These are phyloP conservation scores for Starmerella vaccinii DNA, from an alignment of 805 yeast genomes.

Conservation along the genomic window DNA sequence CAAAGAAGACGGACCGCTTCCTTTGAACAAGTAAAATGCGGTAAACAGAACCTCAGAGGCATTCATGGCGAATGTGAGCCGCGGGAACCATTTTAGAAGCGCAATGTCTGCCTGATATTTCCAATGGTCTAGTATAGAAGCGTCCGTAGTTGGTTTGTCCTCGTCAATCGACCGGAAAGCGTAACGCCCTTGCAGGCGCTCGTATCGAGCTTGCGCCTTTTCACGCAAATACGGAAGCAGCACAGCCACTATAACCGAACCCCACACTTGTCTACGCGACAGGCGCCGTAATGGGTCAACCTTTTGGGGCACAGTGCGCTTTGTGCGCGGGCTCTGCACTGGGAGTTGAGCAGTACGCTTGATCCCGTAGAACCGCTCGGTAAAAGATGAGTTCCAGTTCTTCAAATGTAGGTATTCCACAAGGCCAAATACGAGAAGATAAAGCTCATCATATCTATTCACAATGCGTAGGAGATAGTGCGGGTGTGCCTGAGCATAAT, in stretches of 20 bases:
- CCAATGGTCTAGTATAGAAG: slow-evolving; percentile 25
- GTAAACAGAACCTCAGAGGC: slow-evolving; percentile 47
- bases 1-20: slow-evolving; percentile 50
- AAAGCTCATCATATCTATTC: slow-evolving; percentile 68
- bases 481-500: slow-evolving; percentile 73
- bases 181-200: slow-evolving; percentile 49
- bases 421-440: slow-evolving; percentile 46
- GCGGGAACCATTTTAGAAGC: slow-evolving; percentile 56
- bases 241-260: slow-evolving; percentile 44
- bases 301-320: slow-evolving; percentile 28
- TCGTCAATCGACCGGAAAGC: slow-evolving; percentile 39
- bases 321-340: slow-evolving; percentile 26
- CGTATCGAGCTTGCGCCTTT: slow-evolving; percentile 56
- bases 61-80: slow-evolving; percentile 39
- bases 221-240: slow-evolving; percentile 60
- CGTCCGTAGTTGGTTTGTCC: slow-evolving; percentile 23
- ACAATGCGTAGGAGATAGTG: slow-evolving; percentile 50
- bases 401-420: slow-evolving; percentile 63
- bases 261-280: slow-evolving; percentile 42
- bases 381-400: slow-evolving; percentile 74
- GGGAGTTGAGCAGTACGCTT: slow-evolving; percentile 43
- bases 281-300: slow-evolving; percentile 47
- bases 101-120: slow-evolving; percentile 26
- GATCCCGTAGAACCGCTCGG: slow-evolving; percentile 86
- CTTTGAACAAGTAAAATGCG: slow-evolving; percentile 57